Evolutionary conservation across 352 stramenopile species (phyloP).

Genomic region (Bremia lactucae): DNA sequence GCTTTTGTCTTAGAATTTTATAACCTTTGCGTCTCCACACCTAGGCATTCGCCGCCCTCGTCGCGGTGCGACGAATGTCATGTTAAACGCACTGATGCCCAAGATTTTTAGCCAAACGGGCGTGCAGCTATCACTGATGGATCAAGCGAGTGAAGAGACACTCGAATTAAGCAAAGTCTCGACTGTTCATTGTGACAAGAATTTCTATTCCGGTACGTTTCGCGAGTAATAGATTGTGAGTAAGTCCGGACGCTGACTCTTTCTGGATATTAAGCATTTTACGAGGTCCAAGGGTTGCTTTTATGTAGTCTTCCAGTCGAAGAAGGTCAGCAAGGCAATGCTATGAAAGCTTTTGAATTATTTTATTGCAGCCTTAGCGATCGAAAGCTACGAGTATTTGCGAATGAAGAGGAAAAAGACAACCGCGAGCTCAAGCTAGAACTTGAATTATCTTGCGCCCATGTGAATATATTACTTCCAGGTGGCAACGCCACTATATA

Average conservation of each 20-base stretch:
- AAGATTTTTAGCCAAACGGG: constrained; percentile 67
- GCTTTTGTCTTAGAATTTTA: constrained; percentile 55
- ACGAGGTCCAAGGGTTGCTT: constrained; percentile 22
- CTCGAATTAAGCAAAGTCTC: constrained; percentile 26
- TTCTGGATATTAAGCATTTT: neutral
- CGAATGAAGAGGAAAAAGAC: constrained; percentile 4
- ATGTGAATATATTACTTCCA: constrained; percentile 28
- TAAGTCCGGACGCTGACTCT: neutral
- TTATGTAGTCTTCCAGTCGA: constrained; percentile 14
- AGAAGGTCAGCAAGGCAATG: constrained; percentile 2
- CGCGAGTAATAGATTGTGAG: neutral
- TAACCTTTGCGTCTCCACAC: constrained; percentile 68
- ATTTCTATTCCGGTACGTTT: constrained; percentile 18
- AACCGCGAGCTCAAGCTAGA: constrained; percentile 18
- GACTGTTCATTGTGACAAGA: constrained; percentile 11
- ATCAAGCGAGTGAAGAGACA: constrained; percentile 39
- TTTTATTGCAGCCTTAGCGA: constrained; percentile 26
- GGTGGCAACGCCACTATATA: constrained; percentile 8
- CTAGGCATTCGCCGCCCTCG: constrained; percentile 57
- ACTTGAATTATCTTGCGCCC: constrained; percentile 24
- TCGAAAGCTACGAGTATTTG: constrained; percentile 27
- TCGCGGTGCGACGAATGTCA: constrained; percentile 43
- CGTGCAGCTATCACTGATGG: constrained; percentile 46
- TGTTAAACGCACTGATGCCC: constrained; percentile 55
- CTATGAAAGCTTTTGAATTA: constrained; percentile 21